These are phyloP conservation scores for Euphorbia schlechtendalii DNA, from an alignment of 441 rosid species.

Conservation along the genomic window DNA sequence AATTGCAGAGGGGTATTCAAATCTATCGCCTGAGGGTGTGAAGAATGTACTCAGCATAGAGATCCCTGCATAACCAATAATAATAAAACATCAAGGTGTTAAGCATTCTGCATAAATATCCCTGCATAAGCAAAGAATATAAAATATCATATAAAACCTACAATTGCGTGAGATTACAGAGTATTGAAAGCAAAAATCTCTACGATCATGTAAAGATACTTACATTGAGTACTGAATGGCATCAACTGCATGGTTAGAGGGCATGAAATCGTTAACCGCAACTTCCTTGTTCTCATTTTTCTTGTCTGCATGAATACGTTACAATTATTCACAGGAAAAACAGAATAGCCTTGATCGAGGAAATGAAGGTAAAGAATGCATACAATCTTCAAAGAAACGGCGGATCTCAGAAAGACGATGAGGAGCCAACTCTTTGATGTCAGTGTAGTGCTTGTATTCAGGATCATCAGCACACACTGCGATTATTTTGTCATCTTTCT, in stretches of 20 bases:
- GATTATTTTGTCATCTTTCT: slow-evolving; percentile 93
- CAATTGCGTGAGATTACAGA: background rate
- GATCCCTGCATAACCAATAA: slow-evolving; percentile 51
- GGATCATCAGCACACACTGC: slow-evolving; percentile 99
- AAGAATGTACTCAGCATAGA: slow-evolving; percentile 83
- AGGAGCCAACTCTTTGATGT: slow-evolving; percentile 87
- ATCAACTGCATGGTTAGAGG: slow-evolving; percentile 51
- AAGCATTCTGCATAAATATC: background rate
- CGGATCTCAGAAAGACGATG: slow-evolving; percentile 93
- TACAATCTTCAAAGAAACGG: slow-evolving; percentile 95
- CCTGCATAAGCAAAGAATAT: background rate
- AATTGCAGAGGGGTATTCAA: background rate
- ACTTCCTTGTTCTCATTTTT: slow-evolving; percentile 97
- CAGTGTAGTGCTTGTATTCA: slow-evolving; percentile 81
- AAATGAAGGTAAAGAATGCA: slow-evolving; percentile 24
- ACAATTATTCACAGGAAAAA: no score
- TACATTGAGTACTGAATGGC: slow-evolving; percentile 91
- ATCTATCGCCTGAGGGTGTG: slow-evolving; percentile 65
- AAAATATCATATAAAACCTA: background rate
- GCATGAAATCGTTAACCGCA: slow-evolving; percentile 83
- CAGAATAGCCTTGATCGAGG: background rate
- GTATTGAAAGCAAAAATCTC: slow-evolving; percentile 4
- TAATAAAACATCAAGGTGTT: background rate
- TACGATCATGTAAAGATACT: slow-evolving; percentile 16
- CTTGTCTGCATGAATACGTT: slow-evolving; percentile 60